Evolutionary conservation across 768 basidiomycete species (phyloP).

Genomic region (Boletellus ananiceps): DNA sequence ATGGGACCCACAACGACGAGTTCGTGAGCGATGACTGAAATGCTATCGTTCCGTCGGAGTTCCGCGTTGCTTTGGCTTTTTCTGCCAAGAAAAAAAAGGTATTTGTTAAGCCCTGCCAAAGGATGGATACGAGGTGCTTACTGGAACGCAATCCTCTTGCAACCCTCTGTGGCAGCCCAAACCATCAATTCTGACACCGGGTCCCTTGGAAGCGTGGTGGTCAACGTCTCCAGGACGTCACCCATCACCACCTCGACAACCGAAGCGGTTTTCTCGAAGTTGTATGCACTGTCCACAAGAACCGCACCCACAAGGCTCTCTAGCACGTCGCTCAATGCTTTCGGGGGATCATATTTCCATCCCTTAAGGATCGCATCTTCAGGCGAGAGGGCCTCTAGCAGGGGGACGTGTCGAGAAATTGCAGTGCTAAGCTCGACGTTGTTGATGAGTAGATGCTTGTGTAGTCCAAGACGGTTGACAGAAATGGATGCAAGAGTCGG

Average conservation of each 20-base stretch:
- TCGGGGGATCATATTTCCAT: constrained; percentile 85
- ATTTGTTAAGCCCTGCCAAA: constrained; percentile 2
- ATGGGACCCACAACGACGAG: constrained; percentile 55
- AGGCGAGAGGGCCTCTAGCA: constrained; percentile 51
- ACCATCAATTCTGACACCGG: constrained; percentile 70
- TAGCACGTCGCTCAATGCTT: constrained; percentile 77
- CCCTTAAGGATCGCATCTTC: constrained; percentile 62
- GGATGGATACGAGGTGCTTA: constrained; percentile 25
- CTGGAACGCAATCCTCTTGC: constrained; percentile 46
- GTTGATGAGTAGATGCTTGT: constrained; percentile 67
- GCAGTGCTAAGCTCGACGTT: constrained; percentile 62
- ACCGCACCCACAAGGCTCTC: constrained; percentile 84
- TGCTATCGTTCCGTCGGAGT: constrained; percentile 43
- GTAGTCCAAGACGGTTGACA: constrained; percentile 59
- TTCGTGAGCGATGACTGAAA: constrained; percentile 59
- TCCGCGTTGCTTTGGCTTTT: constrained; percentile 43
- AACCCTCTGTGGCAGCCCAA: constrained; percentile 59
- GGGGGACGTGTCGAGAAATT: constrained; percentile 55
- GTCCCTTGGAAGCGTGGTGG: constrained; percentile 58
- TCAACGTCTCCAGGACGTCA: constrained; percentile 58
- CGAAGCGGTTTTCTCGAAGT: constrained; percentile 62
- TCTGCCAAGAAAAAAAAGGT: constrained; percentile 18
- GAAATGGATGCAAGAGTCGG: constrained; percentile 67
- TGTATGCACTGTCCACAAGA: constrained; percentile 72
- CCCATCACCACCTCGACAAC: constrained; percentile 62